These are phyloP conservation scores for Didymella keratinophila DNA, from an alignment of 2,329 filamentous ascomycete species.

Conservation along the genomic window DNA sequence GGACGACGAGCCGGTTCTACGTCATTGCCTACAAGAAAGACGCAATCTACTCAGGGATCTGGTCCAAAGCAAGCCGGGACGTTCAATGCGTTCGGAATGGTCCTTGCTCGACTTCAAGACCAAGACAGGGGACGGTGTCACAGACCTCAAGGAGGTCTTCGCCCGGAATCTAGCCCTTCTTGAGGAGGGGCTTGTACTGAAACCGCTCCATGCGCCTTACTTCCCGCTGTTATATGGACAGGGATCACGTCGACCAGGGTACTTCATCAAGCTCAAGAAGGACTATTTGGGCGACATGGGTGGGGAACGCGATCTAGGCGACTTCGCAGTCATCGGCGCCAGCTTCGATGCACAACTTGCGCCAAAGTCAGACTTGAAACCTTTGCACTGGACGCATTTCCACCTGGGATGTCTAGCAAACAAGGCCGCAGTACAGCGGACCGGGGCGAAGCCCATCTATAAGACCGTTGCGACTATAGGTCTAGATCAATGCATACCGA, in stretches of 20 bases:
- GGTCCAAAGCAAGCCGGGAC: conserved; percentile 64
- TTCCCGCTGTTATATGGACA: conserved; percentile 57
- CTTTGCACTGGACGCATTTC: conserved; percentile 79
- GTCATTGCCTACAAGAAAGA: conserved; percentile 65
- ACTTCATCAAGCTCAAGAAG: conserved; percentile 87
- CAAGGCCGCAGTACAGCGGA: conserved; percentile 64
- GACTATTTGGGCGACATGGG: conserved; percentile 82
- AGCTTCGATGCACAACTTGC: conserved; percentile 72
- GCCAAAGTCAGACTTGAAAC: conserved; percentile 60
- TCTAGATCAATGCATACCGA: conserved; percentile 58
- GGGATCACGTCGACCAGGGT: conserved; percentile 43
- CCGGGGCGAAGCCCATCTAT: conserved; percentile 65
- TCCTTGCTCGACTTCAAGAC: conserved; percentile 70
- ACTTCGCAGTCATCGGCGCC: conserved; percentile 81
- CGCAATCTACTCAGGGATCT: conserved; percentile 67
- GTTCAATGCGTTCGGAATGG: conserved; percentile 71
- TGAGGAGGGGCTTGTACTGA: conserved; percentile 83
- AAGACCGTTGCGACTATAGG: conserved; percentile 66
- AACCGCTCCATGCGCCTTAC: conserved; percentile 78
- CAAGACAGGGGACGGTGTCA: conserved; percentile 42
- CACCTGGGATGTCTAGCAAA: conserved; percentile 80
- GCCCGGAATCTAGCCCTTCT: conserved; percentile 69
- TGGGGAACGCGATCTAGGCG: conserved; percentile 70
- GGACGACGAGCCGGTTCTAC: conserved; percentile 62
- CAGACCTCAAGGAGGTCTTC: conserved; percentile 59